phyloP scores from a whole-genome alignment of 805 yeast species.

The Kuraishia hungarica region DNA sequence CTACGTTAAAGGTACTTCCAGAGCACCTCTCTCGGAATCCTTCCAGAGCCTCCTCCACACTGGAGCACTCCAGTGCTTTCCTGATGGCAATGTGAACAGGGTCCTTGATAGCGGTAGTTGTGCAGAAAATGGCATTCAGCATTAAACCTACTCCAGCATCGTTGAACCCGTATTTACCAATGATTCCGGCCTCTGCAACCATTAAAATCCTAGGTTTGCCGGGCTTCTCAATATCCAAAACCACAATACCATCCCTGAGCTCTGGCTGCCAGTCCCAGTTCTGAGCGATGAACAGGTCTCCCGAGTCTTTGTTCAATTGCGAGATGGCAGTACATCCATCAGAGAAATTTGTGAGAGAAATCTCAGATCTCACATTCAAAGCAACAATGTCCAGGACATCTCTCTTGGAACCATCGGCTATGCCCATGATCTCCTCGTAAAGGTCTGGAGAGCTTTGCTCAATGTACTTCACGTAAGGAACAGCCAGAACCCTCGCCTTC shows the following conservation, averaged over 20 bases:
- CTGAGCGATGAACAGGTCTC: constrained; percentile 21
- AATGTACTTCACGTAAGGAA: constrained; percentile 19
- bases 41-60: constrained; percentile 10
- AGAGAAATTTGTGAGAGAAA: constrained; percentile 21
- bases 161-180: constrained; percentile 27
- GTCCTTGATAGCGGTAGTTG: constrained; percentile 17
- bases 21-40: constrained; percentile 10
- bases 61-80: constrained; percentile 18
- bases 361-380: constrained; percentile 29
- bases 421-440: constrained; percentile 26
- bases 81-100: constrained; percentile 30
- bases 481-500: no score
- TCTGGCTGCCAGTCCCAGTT: constrained; percentile 33
- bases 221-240: constrained; percentile 17
- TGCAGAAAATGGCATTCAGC: constrained; percentile 21
- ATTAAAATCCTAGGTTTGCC: constrained; percentile 17
- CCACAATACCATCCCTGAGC: constrained; percentile 17
- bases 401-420: constrained; percentile 26
- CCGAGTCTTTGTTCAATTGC: constrained; percentile 15
- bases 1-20: constrained; percentile 13
- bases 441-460: constrained; percentile 20
- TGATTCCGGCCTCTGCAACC: constrained; percentile 26
- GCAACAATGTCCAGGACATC: constrained; percentile 26
- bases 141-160: constrained; percentile 22
- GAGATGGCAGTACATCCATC: constrained; percentile 31